These are phyloP conservation scores for Penicillium sp. DNA, from an alignment of 2,329 filamentous ascomycete species.

Conservation along the genomic window DNA sequence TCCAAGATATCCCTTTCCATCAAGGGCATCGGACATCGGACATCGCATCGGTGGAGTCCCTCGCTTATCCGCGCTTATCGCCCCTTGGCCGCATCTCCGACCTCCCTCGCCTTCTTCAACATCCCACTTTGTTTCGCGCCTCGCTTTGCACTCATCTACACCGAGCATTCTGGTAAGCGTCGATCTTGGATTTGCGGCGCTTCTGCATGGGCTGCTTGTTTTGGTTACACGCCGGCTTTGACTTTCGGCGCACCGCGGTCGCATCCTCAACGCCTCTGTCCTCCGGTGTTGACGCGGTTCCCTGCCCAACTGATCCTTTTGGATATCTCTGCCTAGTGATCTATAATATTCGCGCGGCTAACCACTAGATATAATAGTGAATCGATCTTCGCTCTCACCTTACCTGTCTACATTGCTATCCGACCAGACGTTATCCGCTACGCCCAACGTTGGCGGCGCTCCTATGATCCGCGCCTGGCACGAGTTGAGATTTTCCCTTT, in stretches of 20 bases:
- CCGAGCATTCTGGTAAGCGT: conserved; percentile 8
- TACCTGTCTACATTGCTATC: not conserved
- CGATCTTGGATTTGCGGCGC: not conserved
- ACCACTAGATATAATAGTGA: not conserved
- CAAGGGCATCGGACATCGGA: not conserved
- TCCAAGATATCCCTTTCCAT: not conserved
- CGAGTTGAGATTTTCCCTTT: conserved; percentile 3
- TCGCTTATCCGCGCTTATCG: conserved; percentile 29
- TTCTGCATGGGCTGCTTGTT: not conserved
- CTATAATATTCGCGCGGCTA: not conserved
- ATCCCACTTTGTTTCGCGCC: conserved; percentile 21
- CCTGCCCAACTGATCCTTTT: not conserved
- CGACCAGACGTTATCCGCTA: conserved; percentile 1
- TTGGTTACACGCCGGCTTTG: not conserved
- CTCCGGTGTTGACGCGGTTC: not conserved
- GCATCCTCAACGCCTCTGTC: not conserved
- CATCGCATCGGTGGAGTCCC: conserved; percentile 15
- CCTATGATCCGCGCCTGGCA: conserved; percentile 15
- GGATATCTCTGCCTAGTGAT: not conserved
- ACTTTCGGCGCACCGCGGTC: not conserved
- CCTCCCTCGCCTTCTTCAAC: conserved; percentile 20
- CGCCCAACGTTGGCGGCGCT: conserved; percentile 5
- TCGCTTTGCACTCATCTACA: not conserved
- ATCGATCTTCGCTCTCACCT: not conserved
- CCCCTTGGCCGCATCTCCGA: conserved; percentile 21